phyloP scores from a whole-genome alignment of 345 rosid genomes.

The Firmiana major region DNA sequence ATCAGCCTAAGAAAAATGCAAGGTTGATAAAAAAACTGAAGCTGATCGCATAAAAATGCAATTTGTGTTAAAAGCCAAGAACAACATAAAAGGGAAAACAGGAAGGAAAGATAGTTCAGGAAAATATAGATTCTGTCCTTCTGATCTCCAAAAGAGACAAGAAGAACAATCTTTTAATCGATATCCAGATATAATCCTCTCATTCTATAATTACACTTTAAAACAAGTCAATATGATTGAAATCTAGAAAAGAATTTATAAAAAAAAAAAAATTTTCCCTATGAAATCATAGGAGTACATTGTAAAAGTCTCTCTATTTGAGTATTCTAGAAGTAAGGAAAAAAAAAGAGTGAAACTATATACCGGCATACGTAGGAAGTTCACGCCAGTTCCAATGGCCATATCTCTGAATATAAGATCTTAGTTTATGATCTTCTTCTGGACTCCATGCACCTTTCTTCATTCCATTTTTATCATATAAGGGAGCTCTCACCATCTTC shows the following conservation, averaged over 20 bases:
- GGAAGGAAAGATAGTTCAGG: not conserved
- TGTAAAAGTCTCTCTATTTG: not conserved
- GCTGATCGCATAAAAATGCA: not conserved
- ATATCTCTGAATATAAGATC: slow-evolving; percentile 22
- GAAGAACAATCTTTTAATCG: not conserved
- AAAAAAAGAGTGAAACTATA: not conserved
- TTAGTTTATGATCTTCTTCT: slow-evolving; percentile 37
- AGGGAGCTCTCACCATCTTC: slow-evolving; percentile 37
- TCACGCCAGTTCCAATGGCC: slow-evolving; percentile 40
- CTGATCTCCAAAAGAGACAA: not conserved
- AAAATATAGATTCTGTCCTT: not conserved
- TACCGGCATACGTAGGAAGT: slow-evolving; percentile 39
- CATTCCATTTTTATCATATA: slow-evolving; percentile 30
- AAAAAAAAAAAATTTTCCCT: not conserved
- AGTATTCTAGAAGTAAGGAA: not conserved
- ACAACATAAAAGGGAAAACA: not conserved
- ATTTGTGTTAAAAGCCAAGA: not conserved
- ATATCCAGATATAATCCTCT: not conserved
- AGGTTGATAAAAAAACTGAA: not conserved
- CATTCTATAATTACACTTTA: not conserved
- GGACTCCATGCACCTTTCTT: slow-evolving; percentile 44
- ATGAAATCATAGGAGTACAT: not conserved
- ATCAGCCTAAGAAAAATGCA: not conserved
- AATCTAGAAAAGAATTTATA: not conserved
- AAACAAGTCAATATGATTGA: not conserved